Percentiles rank a stretch among this genome's conserved stretches.
Evolutionary conservation across 2,329 filamentous ascomycete genomes (phyloP).

Genomic region (Talaromyces albobiverticillius): DNA sequence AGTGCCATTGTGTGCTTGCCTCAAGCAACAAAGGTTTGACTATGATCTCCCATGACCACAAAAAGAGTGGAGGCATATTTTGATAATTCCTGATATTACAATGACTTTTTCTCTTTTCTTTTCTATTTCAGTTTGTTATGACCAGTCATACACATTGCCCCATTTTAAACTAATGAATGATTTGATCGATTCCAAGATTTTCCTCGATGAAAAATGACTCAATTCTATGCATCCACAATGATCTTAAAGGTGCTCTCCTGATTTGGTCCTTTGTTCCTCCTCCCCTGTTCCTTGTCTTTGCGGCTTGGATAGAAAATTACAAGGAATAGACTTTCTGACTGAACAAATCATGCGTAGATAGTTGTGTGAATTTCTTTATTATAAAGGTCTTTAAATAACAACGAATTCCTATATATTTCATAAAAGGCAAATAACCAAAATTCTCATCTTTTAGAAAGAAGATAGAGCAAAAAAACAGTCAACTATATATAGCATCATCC

Average conservation of each 20-base stretch:
- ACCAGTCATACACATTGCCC: neutral
- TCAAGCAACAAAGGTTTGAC: too few species aligned
- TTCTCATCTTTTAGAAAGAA: too few species aligned
- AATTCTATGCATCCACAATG: too few species aligned
- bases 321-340: neutral
- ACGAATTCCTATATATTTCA: too few species aligned
- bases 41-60: too few species aligned
- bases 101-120: neutral
- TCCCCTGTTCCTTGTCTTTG: neutral
- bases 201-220: neutral
- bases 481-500: neutral
- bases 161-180: slow-evolving; percentile 4
- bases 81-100: neutral
- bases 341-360: too few species aligned
- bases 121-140: slow-evolving; percentile 1
- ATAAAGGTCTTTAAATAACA: too few species aligned
- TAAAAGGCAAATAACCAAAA: too few species aligned
- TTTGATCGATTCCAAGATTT: neutral
- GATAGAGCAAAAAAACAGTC: too few species aligned
- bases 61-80: neutral
- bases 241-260: neutral
- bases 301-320: neutral
- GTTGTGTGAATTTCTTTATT: too few species aligned
- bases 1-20: too few species aligned
- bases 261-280: neutral